Base-by-base conservation (phyloP, 768 basidiomycete genomes). In the Collybia mongolica region DNA sequence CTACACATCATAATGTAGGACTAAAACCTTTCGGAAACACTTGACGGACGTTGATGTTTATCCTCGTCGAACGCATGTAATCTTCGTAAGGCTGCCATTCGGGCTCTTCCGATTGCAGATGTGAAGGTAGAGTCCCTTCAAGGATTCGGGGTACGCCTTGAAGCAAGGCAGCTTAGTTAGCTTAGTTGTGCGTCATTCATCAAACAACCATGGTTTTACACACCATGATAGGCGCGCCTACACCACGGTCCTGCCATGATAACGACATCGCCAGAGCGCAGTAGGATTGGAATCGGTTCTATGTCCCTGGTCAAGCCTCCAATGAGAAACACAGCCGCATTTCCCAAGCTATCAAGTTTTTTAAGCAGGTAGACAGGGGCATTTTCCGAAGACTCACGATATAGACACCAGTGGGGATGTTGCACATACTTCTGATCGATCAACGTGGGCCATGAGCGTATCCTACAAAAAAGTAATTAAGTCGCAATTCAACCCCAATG, bases 361-460 rank as follows among this genome's bases (percentile, higher is more conserved):
- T 12, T 22, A 20, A 6, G 7, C 14, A 26, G 51, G n/a, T 44
- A 18, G 40, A 20, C 29, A 22, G 12, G 29, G 6, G 17, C n/a
- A 3, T 32, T 29, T 29, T 41, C 17, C 22, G 45, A 28, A 11
- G 20, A 24, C 88, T 59, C 56, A 95, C 94, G 94, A 97, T 44
- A 99, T 84, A 0, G 93, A 97, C 5, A 98, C 91, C 0, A 99
- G 78, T 0, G 96, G 96, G 0, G 92, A 86, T 4, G 91, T 91
- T 2, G 92, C 84, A 58, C 94, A 96, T 7, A 96, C 78, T 69
- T 99, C 96, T 18, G 95, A 93, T 17, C 91, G 88, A 66, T 99
- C 96, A n/a, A 97, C 92, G 65, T 99, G 96, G 0, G 83, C 96
- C 88, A 98, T 98, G 17, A 99, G 80, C 0, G 93, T 91, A 55